phyloP scores from a whole-genome alignment of 2,329 filamentous ascomycete species.

The Dactylellina parvicollis region DNA sequence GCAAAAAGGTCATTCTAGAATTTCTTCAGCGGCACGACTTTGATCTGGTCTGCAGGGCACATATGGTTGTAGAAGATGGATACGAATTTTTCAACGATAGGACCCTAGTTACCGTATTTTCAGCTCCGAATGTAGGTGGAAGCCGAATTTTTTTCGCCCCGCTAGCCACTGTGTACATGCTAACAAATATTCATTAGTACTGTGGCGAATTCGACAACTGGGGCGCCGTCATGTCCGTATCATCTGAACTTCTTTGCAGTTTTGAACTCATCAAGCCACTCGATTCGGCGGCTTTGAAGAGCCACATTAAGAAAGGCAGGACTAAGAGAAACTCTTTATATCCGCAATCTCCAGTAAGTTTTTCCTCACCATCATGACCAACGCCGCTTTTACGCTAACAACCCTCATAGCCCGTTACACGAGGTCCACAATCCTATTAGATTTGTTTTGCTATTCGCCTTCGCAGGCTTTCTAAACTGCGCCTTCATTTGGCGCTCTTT shows the following conservation, averaged over 20 bases:
- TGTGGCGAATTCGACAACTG: constrained; percentile 99
- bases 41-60: constrained; percentile 93
- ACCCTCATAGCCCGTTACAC: constrained; percentile 27
- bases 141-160: not conserved
- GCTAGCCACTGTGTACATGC: not conserved
- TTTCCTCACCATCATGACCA: not conserved
- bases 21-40: constrained; percentile 96
- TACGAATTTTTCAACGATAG: constrained; percentile 99
- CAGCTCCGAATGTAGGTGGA: constrained; percentile 90
- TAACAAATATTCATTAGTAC: constrained; percentile 70
- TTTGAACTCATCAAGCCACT: constrained; percentile 97
- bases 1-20: constrained; percentile 96
- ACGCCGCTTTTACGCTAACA: constrained; percentile 10
- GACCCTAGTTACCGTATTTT: constrained; percentile 95
- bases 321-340: constrained; percentile 54
- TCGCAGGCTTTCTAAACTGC: not conserved
- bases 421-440: constrained; percentile 46
- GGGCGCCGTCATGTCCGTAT: constrained; percentile 99
- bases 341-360: constrained; percentile 48
- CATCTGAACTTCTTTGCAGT: constrained; percentile 89
- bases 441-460: not conserved
- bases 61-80: constrained; percentile 99
- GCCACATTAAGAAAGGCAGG: constrained; percentile 93
- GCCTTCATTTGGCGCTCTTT: not conserved
- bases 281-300: constrained; percentile 95